Percentiles rank a stretch among this genome's conserved stretches.
These are phyloP conservation scores for Primulina eburnea DNA, from an alignment of 257 asterid species.

Conservation along the genomic window DNA sequence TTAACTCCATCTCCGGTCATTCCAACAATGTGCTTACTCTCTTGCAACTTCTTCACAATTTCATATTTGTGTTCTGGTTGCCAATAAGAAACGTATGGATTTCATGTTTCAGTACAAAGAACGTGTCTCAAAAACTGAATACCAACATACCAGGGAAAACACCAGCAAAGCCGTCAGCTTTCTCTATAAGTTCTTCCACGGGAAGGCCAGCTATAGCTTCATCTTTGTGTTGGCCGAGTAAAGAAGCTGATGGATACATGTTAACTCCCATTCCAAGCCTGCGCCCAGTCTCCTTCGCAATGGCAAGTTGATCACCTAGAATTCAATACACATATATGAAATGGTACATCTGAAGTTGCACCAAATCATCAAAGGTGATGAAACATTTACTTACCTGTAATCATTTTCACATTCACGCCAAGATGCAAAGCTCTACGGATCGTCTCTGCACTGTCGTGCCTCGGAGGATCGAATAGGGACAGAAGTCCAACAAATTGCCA, in stretches of 20 bases:
- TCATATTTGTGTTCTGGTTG: slow-evolving; percentile 86
- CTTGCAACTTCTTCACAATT: slow-evolving; percentile 92
- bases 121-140: neutral
- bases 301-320: slow-evolving; percentile 90
- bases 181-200: slow-evolving; percentile 81
- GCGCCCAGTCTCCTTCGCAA: slow-evolving; percentile 94
- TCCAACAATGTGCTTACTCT: slow-evolving; percentile 84
- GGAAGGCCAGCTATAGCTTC: slow-evolving; percentile 77
- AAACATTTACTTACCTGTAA: slow-evolving; percentile 54
- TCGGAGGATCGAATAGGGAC: slow-evolving; percentile 90
- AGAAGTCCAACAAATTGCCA: slow-evolving; percentile 92
- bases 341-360: neutral
- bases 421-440: slow-evolving; percentile 85
- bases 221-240: slow-evolving; percentile 74
- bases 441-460: slow-evolving; percentile 95
- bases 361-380: slow-evolving; percentile 8
- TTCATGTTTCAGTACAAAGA: neutral
- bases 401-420: slow-evolving; percentile 95
- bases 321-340: neutral
- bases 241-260: slow-evolving; percentile 83
- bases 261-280: slow-evolving; percentile 93
- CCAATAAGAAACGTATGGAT: neutral
- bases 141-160: slow-evolving; percentile 73
- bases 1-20: slow-evolving; percentile 99
- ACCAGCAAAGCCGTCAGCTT: slow-evolving; percentile 97